Conservation (phyloP, 75 land plant species). For the Pinus albicaulis region DNA sequence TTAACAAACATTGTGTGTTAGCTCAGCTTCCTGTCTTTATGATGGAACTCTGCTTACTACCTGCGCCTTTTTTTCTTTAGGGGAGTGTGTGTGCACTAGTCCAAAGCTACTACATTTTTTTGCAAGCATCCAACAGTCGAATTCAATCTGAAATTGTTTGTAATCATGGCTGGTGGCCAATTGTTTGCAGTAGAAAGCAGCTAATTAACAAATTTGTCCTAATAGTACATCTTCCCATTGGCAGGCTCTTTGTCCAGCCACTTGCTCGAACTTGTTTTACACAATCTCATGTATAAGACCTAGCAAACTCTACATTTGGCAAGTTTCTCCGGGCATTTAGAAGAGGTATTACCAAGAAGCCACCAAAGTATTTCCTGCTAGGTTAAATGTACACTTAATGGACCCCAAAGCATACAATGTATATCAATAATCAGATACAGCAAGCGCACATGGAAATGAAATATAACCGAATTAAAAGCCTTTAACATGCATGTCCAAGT, state of each 20-base stretch:
- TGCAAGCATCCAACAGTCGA: neutral
- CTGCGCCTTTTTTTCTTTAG: neutral
- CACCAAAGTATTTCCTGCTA: too few species aligned
- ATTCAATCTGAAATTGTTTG: neutral
- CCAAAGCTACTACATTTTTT: neutral
- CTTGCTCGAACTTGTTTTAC: neutral
- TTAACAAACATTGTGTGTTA: neutral
- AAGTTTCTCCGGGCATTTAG: too few species aligned
- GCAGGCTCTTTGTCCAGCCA: neutral
- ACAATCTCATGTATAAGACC: too few species aligned
- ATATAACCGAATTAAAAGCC: too few species aligned
- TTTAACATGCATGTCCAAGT: too few species aligned
- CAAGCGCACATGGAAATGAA: too few species aligned
- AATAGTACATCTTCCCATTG: neutral
- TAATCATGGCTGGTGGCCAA: neutral
- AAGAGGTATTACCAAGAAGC: too few species aligned
- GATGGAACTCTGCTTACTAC: neutral
- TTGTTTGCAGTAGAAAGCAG: neutral
- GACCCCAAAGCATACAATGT: too few species aligned
- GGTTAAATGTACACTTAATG: too few species aligned
- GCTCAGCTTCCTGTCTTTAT: neutral
- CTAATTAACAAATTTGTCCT: neutral
- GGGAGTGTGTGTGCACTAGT: neutral
- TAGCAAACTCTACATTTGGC: too few species aligned
- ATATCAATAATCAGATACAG: too few species aligned